Base-by-base conservation (phyloP, 805 yeast species). In the Wickerhamomyces ciferrii region DNA sequence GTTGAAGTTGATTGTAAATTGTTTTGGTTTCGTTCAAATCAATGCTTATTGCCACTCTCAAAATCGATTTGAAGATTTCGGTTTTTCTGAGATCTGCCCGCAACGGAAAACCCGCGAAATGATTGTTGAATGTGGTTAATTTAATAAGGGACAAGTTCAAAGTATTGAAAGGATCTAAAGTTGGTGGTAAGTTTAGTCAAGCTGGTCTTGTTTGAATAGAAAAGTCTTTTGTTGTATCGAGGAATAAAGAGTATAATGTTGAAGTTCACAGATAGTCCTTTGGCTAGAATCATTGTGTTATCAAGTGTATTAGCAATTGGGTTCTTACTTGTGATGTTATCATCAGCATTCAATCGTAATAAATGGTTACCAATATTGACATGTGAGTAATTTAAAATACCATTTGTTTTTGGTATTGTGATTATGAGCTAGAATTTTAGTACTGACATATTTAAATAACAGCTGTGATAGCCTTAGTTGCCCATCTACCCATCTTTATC, bases 301-400 rank as follows among this genome's bases (percentile, higher is more conserved):
- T 79, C 92, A n/a, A 70, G 83, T 36, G 81, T 87, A 34, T 72
- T 87, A 29, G 87, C 96, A 2, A 70, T 83, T 56, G 96, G 96
- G 9, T 87, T 87, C 53, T 74, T 87, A 43, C 70, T 86, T 46
- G 81, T 86, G 32, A 81, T 87, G 11, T 71, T 88, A 15, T 87
- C 94, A 10, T 86, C 89, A 29, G 84, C 86, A 4, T 70, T 88
- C 8, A 84, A 75, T 13, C 31, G 15, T 61, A 83, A 84, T 42
- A 86, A 84, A 61, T 87, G 95, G 96, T 72, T 78, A 53, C 94
- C 96, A 9, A 70, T 87, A 46, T 67, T 81, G 31, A 79, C 82
- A 42, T 69, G 75, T 71, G 50, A 35, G 76, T 68, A 14, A n/a
- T n/a, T n/a, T n/a, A n/a, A n/a, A n/a, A n/a, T n/a, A n/a, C n/a